Conservation (phyloP, 2,329 filamentous ascomycete species). For the Colletotrichum lupini region DNA sequence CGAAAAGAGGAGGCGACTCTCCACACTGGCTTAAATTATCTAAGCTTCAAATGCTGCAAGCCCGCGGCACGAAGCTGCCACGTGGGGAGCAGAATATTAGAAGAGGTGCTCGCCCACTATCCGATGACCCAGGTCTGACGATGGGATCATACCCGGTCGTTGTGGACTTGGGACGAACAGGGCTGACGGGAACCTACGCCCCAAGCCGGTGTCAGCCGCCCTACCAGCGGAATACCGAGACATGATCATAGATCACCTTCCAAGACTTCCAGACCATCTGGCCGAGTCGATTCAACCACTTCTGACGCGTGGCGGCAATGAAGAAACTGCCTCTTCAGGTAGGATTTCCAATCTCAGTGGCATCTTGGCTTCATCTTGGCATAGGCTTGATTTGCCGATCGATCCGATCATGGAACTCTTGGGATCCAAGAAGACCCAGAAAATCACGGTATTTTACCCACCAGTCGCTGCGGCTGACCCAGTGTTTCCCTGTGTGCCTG, state of each 20-base stretch:
- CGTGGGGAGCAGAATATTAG: not conserved
- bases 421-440: slow-evolving; percentile 3
- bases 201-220: not conserved
- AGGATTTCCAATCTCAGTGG: slow-evolving; percentile 2
- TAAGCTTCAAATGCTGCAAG: slow-evolving; percentile 18
- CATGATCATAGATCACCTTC: not conserved
- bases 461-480: slow-evolving; percentile 1
- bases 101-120: not conserved
- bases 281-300: not conserved
- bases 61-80: slow-evolving; percentile 3
- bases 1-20: not conserved
- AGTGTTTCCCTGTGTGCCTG: not conserved
- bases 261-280: not conserved
- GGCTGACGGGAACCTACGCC: not conserved
- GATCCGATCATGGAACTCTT: slow-evolving; percentile 24
- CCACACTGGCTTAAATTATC: not conserved
- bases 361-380: slow-evolving; percentile 33
- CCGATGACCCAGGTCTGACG: not conserved
- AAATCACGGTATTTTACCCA: slow-evolving; percentile 1
- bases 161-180: not conserved
- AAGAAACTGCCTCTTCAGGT: slow-evolving; percentile 6
- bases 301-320: not conserved
- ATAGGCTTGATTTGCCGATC: slow-evolving; percentile 27
- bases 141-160: not conserved
- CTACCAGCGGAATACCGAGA: not conserved